phyloP scores from a whole-genome alignment of 129 eudicot genomes.

The Daucus carota region DH1_v3.0 NC_030383.2:60942501-60943000 shows the following conservation, averaged over 20 bases:
- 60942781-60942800: neutral
- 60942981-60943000: constrained; percentile 26
- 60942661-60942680: neutral
- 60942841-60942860: constrained; percentile 36
- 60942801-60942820: neutral
- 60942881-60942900: constrained; percentile 14
- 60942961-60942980: constrained; percentile 23
- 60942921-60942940: constrained; percentile 29
- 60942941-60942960: constrained; percentile 30
- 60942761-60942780: neutral
- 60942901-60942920: constrained; percentile 20
- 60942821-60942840: neutral
- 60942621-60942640: neutral
- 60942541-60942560: neutral
- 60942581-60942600: neutral
- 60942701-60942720: neutral
- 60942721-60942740: constrained; percentile 4
- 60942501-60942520: too few species aligned
- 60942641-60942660: neutral
- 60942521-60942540: neutral
- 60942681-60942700: neutral
- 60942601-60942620: neutral
- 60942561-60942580: neutral
- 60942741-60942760: neutral
- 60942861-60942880: constrained; percentile 30